Conservation (phyloP, 495 filamentous ascomycete genomes). For the Penicillium mononematosum region DNA sequence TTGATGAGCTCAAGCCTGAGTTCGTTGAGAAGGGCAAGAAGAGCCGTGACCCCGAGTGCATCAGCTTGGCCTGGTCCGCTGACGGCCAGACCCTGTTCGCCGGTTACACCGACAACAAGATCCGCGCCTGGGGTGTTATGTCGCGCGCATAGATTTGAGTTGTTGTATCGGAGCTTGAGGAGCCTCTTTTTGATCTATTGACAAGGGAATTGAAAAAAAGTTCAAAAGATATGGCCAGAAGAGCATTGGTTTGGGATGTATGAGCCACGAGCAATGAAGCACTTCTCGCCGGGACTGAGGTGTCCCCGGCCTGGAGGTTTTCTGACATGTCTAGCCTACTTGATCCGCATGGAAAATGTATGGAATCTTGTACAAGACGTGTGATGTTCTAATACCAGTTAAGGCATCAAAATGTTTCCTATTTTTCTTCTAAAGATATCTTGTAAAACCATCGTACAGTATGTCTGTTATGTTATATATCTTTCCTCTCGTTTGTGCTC, state of each 20-base stretch:
- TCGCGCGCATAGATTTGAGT: conserved; percentile 50
- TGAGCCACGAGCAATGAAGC: conserved; percentile 53
- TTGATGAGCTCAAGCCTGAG: conserved; percentile 99
- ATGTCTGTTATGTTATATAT: not conserved
- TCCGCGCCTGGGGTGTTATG: conserved; percentile 99
- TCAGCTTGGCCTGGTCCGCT: conserved; percentile 93
- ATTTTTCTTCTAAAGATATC: conserved; percentile 21
- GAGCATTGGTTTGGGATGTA: conserved; percentile 50
- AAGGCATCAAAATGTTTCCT: conserved; percentile 43
- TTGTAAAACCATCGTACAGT: conserved; percentile 8
- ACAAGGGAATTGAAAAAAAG: conserved; percentile 37
- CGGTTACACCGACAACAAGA: conserved; percentile 99
- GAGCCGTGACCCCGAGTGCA: conserved; percentile 97
- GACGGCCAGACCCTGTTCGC: conserved; percentile 99
- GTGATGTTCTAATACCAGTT: conserved; percentile 48
- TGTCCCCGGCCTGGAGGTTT: conserved; percentile 30
- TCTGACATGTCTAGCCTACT: conserved; percentile 43
- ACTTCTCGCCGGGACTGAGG: conserved; percentile 24
- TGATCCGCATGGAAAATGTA: conserved; percentile 38
- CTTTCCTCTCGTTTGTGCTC: not conserved
- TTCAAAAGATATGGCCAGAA: conserved; percentile 37
- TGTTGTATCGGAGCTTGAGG: conserved; percentile 24
- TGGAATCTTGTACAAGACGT: conserved; percentile 39
- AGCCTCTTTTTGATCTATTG: conserved; percentile 38
- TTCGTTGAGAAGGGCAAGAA: conserved; percentile 97